Base-by-base conservation (phyloP, 2,329 filamentous ascomycete species). In the Alternaria postmessia region DNA sequence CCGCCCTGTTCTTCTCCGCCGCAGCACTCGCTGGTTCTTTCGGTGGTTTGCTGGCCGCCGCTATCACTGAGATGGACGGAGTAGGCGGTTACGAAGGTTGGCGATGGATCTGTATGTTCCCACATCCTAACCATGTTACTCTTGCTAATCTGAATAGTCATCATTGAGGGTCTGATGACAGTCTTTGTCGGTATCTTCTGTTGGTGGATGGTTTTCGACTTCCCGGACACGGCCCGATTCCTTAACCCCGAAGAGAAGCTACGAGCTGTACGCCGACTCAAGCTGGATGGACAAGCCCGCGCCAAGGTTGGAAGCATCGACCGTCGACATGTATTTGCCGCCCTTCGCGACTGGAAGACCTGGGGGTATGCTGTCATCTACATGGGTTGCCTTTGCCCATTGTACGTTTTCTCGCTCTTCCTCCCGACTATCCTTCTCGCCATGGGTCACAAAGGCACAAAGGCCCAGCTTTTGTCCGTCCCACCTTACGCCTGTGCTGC, bases 401-500 rank as follows among this genome's bases (percentile, higher is more conserved):
- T 77, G 59, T 77, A 78, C 68, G 73, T 69, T 57, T 75, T 75
- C 69, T 75, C 72, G 12, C 67, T 76, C 51, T 75, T 75, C 64
- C 53, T 76, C 58, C 85, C 86, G 1, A 92, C 79, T 16, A 81
- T 82, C 57, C 77, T 82, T 7, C 75, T 76, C 47, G 79, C 74
- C 30, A 75, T 78, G 75, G 75, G 85, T 5, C 87, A 91, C 79
- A 80, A 84, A 24, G 80, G 83, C 2, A 89, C 90, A 5, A 84
- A 79, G 28, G 87, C 90, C 0, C 91, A 94, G 74, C 84, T 94
- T 7, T 83, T 94, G 61, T 89, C 87, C 7, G 91, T 94, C 0
- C 91, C 91, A 0, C 91, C 91, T 0, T 94, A 95, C 71, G 91
- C 88, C 1, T 86, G 83, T 0, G 91, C 91, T 0, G 89, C 90